A percentile compares a stretch with the other conserved stretches of the same genome.
These are phyloP conservation scores for Neltuma alba DNA, from an alignment of 306 rosid species.

Conservation along the genomic window DNA sequence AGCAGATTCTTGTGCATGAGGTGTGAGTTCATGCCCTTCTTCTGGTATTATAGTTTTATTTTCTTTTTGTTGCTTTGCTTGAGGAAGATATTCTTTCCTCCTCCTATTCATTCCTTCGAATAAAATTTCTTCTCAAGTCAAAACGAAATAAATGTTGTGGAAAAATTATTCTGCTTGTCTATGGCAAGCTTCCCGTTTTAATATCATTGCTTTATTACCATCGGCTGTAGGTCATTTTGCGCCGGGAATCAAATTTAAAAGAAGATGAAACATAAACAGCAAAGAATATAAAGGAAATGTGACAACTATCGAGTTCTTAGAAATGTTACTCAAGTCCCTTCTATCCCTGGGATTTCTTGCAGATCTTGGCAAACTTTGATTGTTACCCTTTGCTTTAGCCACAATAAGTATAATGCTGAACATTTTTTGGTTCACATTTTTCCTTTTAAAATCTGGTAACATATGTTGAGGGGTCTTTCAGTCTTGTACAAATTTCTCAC, in stretches of 20 bases:
- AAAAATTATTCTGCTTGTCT: conserved; percentile 16
- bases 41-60: conserved; percentile 8
- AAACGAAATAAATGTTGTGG: neutral
- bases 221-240: conserved; percentile 9
- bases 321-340: neutral
- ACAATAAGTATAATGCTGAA: neutral
- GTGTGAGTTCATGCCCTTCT: conserved; percentile 47
- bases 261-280: conserved; percentile 13
- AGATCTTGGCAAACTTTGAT: conserved; percentile 16
- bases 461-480: conserved; percentile 15
- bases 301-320: conserved; percentile 21
- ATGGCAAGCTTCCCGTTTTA: conserved; percentile 17
- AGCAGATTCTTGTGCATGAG: conserved; percentile 85
- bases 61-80: neutral
- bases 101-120: neutral
- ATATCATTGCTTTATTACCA: conserved; percentile 4
- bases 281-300: neutral
- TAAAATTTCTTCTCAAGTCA: neutral
- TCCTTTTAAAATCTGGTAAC: conserved; percentile 20
- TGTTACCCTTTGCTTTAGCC: conserved; percentile 15
- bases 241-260: conserved; percentile 15
- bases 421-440: conserved; percentile 17
- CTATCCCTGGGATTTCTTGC: neutral
- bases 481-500: conserved; percentile 8
- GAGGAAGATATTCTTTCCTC: conserved; percentile 24